Evolutionary conservation across 495 filamentous ascomycete species (phyloP), one percentile per base, ranked within the genome.

Genomic region (Lophiotrema nucula): DNA sequence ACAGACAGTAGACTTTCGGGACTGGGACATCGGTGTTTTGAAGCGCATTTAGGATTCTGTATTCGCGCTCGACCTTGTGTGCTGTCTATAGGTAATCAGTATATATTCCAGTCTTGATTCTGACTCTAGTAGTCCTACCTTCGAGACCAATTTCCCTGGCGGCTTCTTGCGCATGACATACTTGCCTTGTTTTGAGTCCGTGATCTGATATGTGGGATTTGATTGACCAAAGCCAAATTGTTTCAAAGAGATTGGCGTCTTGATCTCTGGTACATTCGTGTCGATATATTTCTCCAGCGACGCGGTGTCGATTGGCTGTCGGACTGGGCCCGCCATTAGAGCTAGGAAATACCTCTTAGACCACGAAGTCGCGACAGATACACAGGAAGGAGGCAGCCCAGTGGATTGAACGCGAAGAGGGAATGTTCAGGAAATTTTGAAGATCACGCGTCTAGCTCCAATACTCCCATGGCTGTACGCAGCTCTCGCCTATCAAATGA

Each of bases 201-300:
- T 91, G 58, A 96, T 76, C 52, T 88, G 87, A 74, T 95, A 96
- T 6, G 91, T 96, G 23, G 91, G 91, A 69, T 96, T 96, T 43
- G 89, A 95, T 74, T 96, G 91, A 50, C 91, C 91, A 68, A 89
- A 96, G 64, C 89, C 88, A 67, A 95, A 96, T 83, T 95, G 91
- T 70, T 92, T 88, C 62, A 95, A 74, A 38, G 87, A 80, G 46
- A 96, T 70, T 3, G 91, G 91, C 18, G 80, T 77, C 73, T 85
- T 80, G 66, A 96, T 88, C 53, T 80, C 74, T 1, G 89, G 87
- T 24, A 92, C 85, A 69, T 86, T 78, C 55, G 77, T 72, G 53
- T 76, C 72, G 58, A 96, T 74, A 72, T 89, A 96, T 33, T 70
- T 72, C 73, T 92, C 88, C 56, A 96, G 77, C 8, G 85, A 79